Evolutionary conservation across 306 rosid genomes (phyloP).

Genomic region (Trifolium subterraneum): DNA sequence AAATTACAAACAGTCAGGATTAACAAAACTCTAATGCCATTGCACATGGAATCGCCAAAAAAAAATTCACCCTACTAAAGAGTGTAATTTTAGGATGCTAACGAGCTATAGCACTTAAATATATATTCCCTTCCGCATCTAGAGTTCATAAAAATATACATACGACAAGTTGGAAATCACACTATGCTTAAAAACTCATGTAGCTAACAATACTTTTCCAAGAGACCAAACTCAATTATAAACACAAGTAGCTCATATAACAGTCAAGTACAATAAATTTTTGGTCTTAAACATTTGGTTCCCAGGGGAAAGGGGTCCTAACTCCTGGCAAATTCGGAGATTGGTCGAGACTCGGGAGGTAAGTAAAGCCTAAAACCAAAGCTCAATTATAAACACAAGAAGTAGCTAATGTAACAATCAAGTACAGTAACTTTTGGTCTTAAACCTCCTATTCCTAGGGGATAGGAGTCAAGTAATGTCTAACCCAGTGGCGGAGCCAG

Average conservation of each 20-base stretch:
- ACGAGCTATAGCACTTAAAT: background rate
- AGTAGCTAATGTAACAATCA: background rate
- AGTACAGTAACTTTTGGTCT: background rate
- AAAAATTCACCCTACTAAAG: background rate
- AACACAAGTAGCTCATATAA: background rate
- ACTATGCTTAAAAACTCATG: background rate
- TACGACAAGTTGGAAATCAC: background rate
- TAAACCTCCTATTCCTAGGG: too few relatives aligned
- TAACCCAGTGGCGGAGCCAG: too few relatives aligned
- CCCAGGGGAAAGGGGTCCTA: too few relatives aligned
- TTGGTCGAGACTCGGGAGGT: too few relatives aligned
- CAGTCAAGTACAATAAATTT: background rate
- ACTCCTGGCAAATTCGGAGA: too few relatives aligned
- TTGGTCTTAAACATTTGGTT: too few relatives aligned
- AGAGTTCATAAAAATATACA: conserved; percentile 9
- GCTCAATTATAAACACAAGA: conserved; percentile 19
- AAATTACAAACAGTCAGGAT: background rate
- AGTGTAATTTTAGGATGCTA: background rate
- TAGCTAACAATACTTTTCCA: background rate
- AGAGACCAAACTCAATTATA: background rate
- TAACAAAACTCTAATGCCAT: conserved; percentile 10
- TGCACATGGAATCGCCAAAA: conserved; percentile 24
- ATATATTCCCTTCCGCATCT: conserved; percentile 10
- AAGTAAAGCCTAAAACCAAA: background rate
- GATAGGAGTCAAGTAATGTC: too few relatives aligned